phyloP scores from a whole-genome alignment of 345 rosid species.

The Camelina hispida region DNA sequence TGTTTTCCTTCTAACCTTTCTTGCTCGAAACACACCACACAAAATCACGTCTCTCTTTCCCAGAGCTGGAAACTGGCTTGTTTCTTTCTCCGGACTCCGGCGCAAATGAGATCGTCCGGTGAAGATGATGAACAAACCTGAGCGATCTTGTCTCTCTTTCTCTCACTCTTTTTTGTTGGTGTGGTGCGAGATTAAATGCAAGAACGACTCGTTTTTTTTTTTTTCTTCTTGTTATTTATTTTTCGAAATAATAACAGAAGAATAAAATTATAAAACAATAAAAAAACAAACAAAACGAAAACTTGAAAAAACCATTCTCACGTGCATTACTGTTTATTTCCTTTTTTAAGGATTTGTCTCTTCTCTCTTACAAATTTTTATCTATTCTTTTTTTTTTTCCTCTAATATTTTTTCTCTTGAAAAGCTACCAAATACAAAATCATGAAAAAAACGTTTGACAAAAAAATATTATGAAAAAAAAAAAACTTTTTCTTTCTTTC shows the following conservation, averaged over 20 bases:
- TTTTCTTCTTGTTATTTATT: neutral
- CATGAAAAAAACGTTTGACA: neutral
- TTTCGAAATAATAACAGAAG: neutral
- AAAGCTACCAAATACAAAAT: neutral
- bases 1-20: neutral
- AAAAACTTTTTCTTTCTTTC: neutral
- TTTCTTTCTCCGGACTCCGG: slow-evolving; percentile 4
- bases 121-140: slow-evolving; percentile 26
- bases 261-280: neutral
- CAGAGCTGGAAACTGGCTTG: too few relatives aligned
- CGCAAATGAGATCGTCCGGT: slow-evolving; percentile 22
- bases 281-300: slow-evolving; percentile 25
- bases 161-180: slow-evolving; percentile 10
- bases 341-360: slow-evolving; percentile 27
- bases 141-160: slow-evolving; percentile 31
- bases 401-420: neutral
- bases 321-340: slow-evolving; percentile 25
- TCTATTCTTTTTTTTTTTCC: slow-evolving; percentile 14
- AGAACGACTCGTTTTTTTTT: neutral
- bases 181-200: slow-evolving; percentile 37
- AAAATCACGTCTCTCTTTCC: slow-evolving; percentile 19
- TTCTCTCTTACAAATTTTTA: neutral
- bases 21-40: neutral
- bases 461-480: too few relatives aligned
- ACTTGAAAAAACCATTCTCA: neutral